These are phyloP conservation scores for Agaricales sp. DNA, from an alignment of 1,284 basidiomycete species.

Conservation along the genomic window DNA sequence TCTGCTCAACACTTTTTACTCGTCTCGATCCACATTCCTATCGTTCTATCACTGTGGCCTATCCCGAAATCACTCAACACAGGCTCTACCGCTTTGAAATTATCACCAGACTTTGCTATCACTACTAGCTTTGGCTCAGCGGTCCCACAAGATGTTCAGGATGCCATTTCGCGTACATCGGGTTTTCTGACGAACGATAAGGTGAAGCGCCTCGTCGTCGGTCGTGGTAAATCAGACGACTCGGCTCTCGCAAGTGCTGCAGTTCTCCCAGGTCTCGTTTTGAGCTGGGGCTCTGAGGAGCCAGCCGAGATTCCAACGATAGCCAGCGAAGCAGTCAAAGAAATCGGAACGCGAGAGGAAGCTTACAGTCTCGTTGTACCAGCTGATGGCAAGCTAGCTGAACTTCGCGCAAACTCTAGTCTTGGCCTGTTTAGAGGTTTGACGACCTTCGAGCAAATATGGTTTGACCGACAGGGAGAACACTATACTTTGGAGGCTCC, in stretches of 20 bases:
- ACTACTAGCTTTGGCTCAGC: neutral
- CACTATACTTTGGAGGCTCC: conserved; percentile 36
- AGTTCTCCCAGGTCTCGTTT: conserved; percentile 16
- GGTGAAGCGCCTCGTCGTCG: conserved; percentile 28
- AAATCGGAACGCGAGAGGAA: conserved; percentile 37
- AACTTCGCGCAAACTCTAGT: conserved; percentile 40
- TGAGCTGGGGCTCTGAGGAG: conserved; percentile 25
- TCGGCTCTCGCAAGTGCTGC: conserved; percentile 14
- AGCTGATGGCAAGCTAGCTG: conserved; percentile 31
- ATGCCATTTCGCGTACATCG: neutral
- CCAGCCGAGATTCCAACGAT: conserved; percentile 21
- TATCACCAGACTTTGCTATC: neutral
- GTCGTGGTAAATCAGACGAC: conserved; percentile 25
- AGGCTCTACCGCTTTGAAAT: neutral
- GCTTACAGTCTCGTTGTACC: conserved; percentile 41
- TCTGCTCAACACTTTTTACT: too few species aligned
- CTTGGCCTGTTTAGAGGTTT: conserved; percentile 52
- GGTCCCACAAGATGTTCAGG: conserved; percentile 6
- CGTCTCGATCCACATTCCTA: too few species aligned
- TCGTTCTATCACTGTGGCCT: neutral
- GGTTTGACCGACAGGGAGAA: conserved; percentile 30
- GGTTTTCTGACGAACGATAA: conserved; percentile 12
- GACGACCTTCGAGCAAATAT: conserved; percentile 55
- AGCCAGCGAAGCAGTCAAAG: conserved; percentile 28
- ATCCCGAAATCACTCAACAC: neutral